These are phyloP conservation scores for Metschnikowia koreensis DNA, from an alignment of 805 yeast genomes.

Conservation along the genomic window DNA sequence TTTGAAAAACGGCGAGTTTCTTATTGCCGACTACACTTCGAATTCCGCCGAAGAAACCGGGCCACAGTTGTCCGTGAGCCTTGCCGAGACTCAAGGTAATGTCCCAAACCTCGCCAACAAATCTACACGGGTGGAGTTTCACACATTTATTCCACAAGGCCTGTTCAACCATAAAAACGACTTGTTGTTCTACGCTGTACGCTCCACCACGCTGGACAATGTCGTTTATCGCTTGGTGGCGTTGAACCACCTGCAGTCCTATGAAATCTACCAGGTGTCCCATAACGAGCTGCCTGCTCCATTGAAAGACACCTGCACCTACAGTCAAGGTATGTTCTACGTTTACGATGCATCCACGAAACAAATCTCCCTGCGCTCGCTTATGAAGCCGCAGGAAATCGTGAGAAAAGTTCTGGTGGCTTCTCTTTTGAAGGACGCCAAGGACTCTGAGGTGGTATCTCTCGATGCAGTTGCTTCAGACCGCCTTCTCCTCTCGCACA, in stretches of 20 bases:
- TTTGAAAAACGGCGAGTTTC: conserved; percentile 28
- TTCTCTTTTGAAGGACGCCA: conserved; percentile 14
- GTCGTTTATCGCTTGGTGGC: conserved; percentile 26
- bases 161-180: conserved; percentile 24
- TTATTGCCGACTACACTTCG: conserved; percentile 12
- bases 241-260: conserved; percentile 21
- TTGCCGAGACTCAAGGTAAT: conserved; percentile 8
- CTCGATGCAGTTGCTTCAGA: conserved; percentile 43
- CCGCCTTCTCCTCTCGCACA: conserved; percentile 44
- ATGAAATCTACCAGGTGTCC: conserved; percentile 25
- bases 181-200: conserved; percentile 21
- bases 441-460: conserved; percentile 21
- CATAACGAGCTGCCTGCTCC: background rate
- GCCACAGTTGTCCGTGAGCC: conserved; percentile 4
- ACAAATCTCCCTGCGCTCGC: conserved; percentile 22
- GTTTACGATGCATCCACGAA: conserved; percentile 19
- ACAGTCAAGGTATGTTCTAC: conserved; percentile 28
- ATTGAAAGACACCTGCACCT: conserved; percentile 9
- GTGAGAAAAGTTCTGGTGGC: conserved; percentile 22
- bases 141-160: conserved; percentile 26
- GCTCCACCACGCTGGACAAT: conserved; percentile 5
- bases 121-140: conserved; percentile 25
- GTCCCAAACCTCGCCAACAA: conserved; percentile 11
- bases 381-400: conserved; percentile 23
- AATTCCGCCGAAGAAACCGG: background rate